A percentile compares a stretch with the other conserved stretches of the same genome.
phyloP scores from a whole-genome alignment of 2,329 filamentous ascomycete genomes.

The Elsinoe fawcettii region DNA sequence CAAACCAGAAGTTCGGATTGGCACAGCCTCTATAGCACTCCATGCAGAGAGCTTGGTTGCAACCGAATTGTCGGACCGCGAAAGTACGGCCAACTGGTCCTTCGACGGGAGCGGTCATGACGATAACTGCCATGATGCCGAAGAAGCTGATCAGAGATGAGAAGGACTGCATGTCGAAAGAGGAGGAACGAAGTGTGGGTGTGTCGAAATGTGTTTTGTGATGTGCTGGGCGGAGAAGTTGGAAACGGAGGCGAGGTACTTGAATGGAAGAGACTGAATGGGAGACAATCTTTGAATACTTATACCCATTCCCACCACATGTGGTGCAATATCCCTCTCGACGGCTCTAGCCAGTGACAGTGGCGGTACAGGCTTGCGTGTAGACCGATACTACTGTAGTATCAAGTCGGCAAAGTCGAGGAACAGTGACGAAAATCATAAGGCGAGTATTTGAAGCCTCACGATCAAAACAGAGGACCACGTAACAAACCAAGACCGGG shows the following conservation, averaged over 20 bases:
- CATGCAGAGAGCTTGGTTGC: slow-evolving; percentile 8
- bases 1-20: slow-evolving; percentile 7
- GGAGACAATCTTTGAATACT: background rate
- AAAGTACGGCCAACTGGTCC: background rate
- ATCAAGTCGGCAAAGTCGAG: background rate
- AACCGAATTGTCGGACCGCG: background rate
- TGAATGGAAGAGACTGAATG: background rate
- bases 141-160: background rate
- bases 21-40: slow-evolving; percentile 7
- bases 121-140: background rate
- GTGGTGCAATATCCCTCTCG: background rate
- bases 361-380: background rate
- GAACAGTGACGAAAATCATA: background rate
- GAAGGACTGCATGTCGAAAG: background rate
- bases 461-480: background rate
- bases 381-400: background rate
- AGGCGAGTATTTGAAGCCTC: background rate
- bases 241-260: background rate
- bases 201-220: background rate
- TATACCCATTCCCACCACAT: background rate
- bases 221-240: background rate
- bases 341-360: background rate
- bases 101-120: background rate
- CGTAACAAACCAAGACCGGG: background rate
- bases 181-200: background rate